Percentiles rank a stretch among this genome's conserved stretches.
phyloP scores from a whole-genome alignment of 495 filamentous ascomycete genomes.

The Polyplosphaeria fusca region DNA sequence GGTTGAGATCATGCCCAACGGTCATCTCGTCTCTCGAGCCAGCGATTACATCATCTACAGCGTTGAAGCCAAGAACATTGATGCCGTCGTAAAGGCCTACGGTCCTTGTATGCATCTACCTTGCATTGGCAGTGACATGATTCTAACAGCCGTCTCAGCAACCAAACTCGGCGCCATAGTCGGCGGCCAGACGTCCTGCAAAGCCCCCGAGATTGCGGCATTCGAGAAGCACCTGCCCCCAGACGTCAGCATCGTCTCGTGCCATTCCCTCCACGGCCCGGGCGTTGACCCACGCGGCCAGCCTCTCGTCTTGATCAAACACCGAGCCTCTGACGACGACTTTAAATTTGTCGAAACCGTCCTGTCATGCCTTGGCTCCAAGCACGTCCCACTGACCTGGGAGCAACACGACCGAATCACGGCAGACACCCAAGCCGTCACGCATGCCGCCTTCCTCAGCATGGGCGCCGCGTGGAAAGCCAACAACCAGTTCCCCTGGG shows the following conservation, averaged over 20 bases:
- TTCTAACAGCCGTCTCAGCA: conserved; percentile 55
- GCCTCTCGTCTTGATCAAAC: conserved; percentile 87
- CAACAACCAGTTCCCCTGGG: conserved; percentile 93
- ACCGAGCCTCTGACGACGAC: conserved; percentile 75
- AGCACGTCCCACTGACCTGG: conserved; percentile 80
- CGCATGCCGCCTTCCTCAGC: conserved; percentile 91
- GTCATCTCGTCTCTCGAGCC: conserved; percentile 87
- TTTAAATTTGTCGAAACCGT: conserved; percentile 75
- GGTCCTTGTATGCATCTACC: conserved; percentile 72
- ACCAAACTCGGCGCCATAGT: conserved; percentile 93
- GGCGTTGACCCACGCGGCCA: conserved; percentile 82
- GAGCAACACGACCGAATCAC: conserved; percentile 92
- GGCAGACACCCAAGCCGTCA: conserved; percentile 96
- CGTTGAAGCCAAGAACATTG: conserved; percentile 89
- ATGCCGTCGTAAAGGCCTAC: conserved; percentile 76
- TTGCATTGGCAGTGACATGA: conserved; percentile 18
- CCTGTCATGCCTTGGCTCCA: conserved; percentile 75
- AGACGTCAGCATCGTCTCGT: conserved; percentile 92
- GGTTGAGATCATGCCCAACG: conserved; percentile 79
- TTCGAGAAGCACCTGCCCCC: conserved; percentile 83
- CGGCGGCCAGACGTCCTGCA: conserved; percentile 96
- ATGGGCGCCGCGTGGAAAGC: conserved; percentile 98
- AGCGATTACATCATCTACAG: conserved; percentile 98
- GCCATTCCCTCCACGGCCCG: conserved; percentile 94
- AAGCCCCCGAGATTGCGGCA: conserved; percentile 90